These are phyloP conservation scores for Amanita fuliginea DNA, from an alignment of 768 basidiomycete species.

Conservation along the genomic window DNA sequence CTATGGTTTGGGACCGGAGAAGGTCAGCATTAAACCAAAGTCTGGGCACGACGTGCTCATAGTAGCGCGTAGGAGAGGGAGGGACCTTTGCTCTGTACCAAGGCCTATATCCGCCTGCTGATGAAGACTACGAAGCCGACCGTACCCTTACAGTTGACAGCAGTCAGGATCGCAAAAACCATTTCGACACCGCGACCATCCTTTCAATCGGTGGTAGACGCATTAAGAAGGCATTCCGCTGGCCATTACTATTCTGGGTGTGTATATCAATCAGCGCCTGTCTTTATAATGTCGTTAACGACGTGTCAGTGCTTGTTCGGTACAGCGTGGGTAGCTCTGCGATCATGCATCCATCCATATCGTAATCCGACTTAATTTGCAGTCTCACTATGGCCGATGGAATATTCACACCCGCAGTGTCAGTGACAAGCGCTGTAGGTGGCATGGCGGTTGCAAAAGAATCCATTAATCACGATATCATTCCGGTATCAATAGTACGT, in stretches of 20 bases:
- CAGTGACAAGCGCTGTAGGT: conserved; percentile 54
- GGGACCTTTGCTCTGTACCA: conserved; percentile 57
- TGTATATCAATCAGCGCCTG: conserved; percentile 7
- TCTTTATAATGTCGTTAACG: background rate
- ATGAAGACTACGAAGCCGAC: conserved; percentile 34
- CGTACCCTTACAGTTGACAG: conserved; percentile 43
- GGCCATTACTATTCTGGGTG: conserved; percentile 50
- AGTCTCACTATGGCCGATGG: conserved; percentile 61
- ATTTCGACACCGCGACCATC: conserved; percentile 5
- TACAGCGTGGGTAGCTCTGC: conserved; percentile 25
- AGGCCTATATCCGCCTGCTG: conserved; percentile 42
- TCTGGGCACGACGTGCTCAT: background rate
- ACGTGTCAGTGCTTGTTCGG: conserved; percentile 43
- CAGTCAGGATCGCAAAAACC: conserved; percentile 10
- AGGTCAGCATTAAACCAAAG: background rate
- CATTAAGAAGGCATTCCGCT: conserved; percentile 23
- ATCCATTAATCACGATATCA: conserved; percentile 31
- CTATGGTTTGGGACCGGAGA: conserved; percentile 25
- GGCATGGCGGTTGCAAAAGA: conserved; percentile 58
- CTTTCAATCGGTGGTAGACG: conserved; percentile 10
- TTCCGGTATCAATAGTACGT: conserved; percentile 49
- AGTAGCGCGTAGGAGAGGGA: conserved; percentile 40
- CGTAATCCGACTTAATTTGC: background rate
- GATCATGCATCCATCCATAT: too few species aligned
- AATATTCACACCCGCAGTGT: conserved; percentile 58